Evolutionary conservation across 768 basidiomycete species (phyloP), one percentile per base, ranked within the genome.

Genomic region (Tulasnella sp.): DNA sequence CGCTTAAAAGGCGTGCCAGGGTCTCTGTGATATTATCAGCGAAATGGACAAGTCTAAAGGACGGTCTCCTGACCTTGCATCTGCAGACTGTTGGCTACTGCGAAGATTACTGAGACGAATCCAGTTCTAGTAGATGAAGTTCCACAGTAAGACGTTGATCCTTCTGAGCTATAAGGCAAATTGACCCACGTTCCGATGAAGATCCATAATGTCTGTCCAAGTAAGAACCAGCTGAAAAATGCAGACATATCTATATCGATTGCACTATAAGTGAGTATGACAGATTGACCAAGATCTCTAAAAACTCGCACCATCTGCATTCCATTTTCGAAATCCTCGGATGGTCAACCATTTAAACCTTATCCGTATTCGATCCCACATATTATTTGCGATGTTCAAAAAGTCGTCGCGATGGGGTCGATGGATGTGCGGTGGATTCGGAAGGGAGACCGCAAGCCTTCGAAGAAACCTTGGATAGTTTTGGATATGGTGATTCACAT

Each of bases 311-410:
- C 71, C 97, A 79, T 99, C 97, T 67, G 92, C 90, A 76, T 97
- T 95, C 81, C 95, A 99, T 77, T 87, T 89, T 63, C 96, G 87
- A 82, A 97, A 99, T 4, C 92, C 94, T 74, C 92, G 85, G 76
- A 98, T 95, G 12, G 94, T 94, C 75, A 95, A 91, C 97, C 97
- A 99, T 79, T 94, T 94, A 83, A 98, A 93, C n/a, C 94, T 87
- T 76, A 98, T 91, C 26, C 89, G 86, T 29, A 90, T 79, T 2
- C 97, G 88, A 75, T 96, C 87, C 89, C 94, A 94, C 79, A 95
- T 95, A n/a, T 90, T 89, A 36, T 86, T 90, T 3, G 95, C 89
- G 3, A 93, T 90, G 22, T 86, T 87, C 40, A 98, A 84, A 73
- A 98, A 89, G 78, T 98, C 93, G 62, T 97, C 95, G 52, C 89